Base-by-base conservation (phyloP, 1,284 basidiomycete species). In the Anthracocystis setariae region DNA sequence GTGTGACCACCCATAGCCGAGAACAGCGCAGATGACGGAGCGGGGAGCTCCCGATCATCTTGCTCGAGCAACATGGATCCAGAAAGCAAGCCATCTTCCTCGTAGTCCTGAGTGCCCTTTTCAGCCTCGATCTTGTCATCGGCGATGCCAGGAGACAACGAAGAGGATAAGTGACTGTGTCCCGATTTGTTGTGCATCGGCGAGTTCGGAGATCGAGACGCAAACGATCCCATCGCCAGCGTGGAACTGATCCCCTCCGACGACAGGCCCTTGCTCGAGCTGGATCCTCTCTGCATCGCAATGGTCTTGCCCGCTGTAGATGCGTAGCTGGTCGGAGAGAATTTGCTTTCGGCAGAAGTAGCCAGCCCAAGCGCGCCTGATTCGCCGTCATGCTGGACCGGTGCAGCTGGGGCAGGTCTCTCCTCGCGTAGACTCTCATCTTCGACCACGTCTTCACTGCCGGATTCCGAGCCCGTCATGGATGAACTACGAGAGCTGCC, bases 361-460 rank as follows among this genome's bases (percentile, higher is more conserved):
- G 29, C 15, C 5, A 45, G 43, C 9, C 44, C 44, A 23, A 35
- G 43, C 3, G 44, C 52, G 8, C 37, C 42, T 10, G 35, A 21
- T 35, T 53, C 21, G 8, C 29, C 17, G 21, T 20, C 20, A 15
- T 32, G 39, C 20, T 61, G 67, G 39, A 67, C 74, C 17, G 82
- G 84, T 13, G 83, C 83, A 8, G 78, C 82, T 29, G 33, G 46
- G 9, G 40, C 56, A 24, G 20, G 27, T 12, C 48, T 58, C 17
- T 39, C 55, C 7, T 64, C 57, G 42, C 60, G 80, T 15, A 82
- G 82, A 2, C 84, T 86, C 42, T 85, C 86, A 13, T 86, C 85
- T 8, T 85, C 84, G 40, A 85, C 86, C 18, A 78, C 79, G 8
- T 73, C 84, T 37, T 89, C 72, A 13, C 39, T 62, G 33, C 37